A percentile compares a stretch with the other conserved stretches of the same genome.
These are phyloP conservation scores for Blastocystis sp. DNA, from an alignment of 352 stramenopile species.

Conservation along the genomic window DNA sequence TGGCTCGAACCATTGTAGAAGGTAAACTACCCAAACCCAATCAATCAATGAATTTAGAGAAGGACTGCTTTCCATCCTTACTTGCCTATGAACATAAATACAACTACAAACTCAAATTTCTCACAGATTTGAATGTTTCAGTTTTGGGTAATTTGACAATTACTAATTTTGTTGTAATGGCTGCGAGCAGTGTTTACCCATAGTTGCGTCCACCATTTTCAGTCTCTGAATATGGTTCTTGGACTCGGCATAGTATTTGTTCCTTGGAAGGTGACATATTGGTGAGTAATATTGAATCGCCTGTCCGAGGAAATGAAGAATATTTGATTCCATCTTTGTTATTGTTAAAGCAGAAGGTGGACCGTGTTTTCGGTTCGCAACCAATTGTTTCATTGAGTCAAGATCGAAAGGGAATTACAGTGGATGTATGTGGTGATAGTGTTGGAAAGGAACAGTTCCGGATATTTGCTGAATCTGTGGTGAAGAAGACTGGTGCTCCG, in stretches of 20 bases:
- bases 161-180: constrained; percentile 3
- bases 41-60: background rate
- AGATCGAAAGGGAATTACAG: background rate
- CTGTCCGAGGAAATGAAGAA: background rate
- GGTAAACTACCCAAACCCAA: background rate
- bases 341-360: constrained; percentile 37
- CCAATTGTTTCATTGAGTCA: background rate
- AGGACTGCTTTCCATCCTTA: constrained; percentile 13
- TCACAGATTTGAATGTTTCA: constrained; percentile 33
- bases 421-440: background rate
- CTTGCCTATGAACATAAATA: constrained; percentile 62
- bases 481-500: background rate
- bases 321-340: constrained; percentile 53
- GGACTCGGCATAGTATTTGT: constrained; percentile 41
- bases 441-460: constrained; percentile 6
- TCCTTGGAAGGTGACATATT: constrained; percentile 25
- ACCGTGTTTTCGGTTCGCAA: constrained; percentile 33
- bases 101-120: constrained; percentile 62
- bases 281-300: background rate
- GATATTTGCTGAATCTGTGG: background rate
- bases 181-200: background rate
- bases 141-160: constrained; percentile 5
- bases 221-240: background rate
- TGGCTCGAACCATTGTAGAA: constrained; percentile 20
- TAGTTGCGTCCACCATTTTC: background rate